phyloP scores from a whole-genome alignment of 345 rosid genomes.

The Citrus australasica region DNA sequence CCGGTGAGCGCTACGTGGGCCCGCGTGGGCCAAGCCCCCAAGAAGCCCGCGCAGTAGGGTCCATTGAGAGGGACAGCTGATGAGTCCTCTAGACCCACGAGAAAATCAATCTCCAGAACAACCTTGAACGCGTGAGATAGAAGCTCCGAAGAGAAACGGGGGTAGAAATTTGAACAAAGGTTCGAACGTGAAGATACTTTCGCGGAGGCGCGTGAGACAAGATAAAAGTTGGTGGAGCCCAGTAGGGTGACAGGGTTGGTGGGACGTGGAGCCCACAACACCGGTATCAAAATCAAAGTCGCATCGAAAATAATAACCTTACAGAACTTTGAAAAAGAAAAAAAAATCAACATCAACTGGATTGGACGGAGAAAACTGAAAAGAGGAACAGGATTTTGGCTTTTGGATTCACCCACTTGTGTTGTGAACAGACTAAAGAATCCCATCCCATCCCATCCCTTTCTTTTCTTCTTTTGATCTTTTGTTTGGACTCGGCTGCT shows the following conservation, averaged over 20 bases:
- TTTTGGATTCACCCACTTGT: conserved; percentile 12
- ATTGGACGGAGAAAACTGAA: too few species aligned
- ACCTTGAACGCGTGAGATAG: background rate
- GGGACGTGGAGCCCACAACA: conserved; percentile 11
- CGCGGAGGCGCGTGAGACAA: background rate
- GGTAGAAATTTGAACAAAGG: too few species aligned
- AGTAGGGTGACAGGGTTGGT: conserved; percentile 23
- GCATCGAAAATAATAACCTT: conserved; percentile 1
- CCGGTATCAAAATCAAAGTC: background rate
- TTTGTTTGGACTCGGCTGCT: background rate
- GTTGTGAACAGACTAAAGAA: background rate
- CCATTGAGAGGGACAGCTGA: conserved; percentile 9
- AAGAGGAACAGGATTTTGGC: conserved; percentile 6
- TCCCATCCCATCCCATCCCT: too few species aligned
- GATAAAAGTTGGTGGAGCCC: background rate
- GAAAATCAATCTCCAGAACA: background rate
- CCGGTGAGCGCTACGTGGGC: background rate
- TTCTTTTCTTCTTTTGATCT: background rate
- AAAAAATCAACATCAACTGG: background rate
- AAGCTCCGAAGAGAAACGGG: background rate
- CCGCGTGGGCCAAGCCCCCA: background rate
- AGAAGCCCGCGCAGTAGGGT: conserved; percentile 20
- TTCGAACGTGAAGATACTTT: too few species aligned
- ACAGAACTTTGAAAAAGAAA: background rate
- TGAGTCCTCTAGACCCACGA: background rate